Conservation (phyloP, 169 alveolate species). For the Babesia ovis region DNA sequence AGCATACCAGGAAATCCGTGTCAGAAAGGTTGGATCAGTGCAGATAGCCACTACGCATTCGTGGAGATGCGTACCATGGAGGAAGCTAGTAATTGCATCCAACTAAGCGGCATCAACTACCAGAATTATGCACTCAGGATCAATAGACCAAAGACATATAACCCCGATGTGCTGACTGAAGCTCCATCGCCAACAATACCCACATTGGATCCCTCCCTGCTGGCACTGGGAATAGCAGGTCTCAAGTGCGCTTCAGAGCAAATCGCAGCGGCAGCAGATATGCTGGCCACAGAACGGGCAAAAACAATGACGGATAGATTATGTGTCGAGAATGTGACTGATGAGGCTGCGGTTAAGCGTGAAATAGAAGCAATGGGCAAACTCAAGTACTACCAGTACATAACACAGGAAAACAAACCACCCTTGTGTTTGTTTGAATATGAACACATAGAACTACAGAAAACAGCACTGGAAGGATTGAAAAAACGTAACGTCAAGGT, state of each 20-base stretch:
- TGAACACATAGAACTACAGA: slow-evolving; percentile 57
- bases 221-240: slow-evolving; percentile 67
- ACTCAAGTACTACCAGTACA: slow-evolving; percentile 33
- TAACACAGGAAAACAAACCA: slow-evolving; percentile 2
- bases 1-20: slow-evolving; percentile 81
- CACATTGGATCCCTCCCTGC: slow-evolving; percentile 64
- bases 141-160: slow-evolving; percentile 55
- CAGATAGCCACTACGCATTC: slow-evolving; percentile 94
- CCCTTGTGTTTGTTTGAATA: slow-evolving; percentile 57
- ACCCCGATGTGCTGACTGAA: slow-evolving; percentile 51
- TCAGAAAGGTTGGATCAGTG: slow-evolving; percentile 90
- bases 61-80: slow-evolving; percentile 93
- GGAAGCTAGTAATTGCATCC: slow-evolving; percentile 89
- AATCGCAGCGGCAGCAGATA: slow-evolving; percentile 61
- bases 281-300: slow-evolving; percentile 60
- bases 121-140: slow-evolving; percentile 41
- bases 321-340: slow-evolving; percentile 46
- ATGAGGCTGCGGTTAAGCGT: slow-evolving; percentile 16
- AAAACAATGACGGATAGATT: slow-evolving; percentile 64
- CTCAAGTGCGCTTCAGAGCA: slow-evolving; percentile 63
- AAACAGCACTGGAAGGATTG: slow-evolving; percentile 44
- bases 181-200: slow-evolving; percentile 71
- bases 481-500: slow-evolving; percentile 47
- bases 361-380: slow-evolving; percentile 33
- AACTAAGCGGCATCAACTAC: slow-evolving; percentile 76